Base-by-base conservation (phyloP, 2,329 filamentous ascomycete genomes). In the Fusarium cyanostomum region DNA sequence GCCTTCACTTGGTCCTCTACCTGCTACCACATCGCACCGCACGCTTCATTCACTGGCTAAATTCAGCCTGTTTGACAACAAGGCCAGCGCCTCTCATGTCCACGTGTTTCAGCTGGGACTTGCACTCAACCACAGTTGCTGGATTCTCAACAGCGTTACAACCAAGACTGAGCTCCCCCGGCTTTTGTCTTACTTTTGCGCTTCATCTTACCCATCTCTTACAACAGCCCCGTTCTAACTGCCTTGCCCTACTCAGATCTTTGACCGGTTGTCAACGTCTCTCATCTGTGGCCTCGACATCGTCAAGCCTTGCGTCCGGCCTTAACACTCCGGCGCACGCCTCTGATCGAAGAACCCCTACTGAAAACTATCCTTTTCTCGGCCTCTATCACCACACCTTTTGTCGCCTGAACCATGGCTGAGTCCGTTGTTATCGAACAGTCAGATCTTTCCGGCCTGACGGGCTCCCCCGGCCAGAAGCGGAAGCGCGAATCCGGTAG, bases 401-500 rank as follows among this genome's bases (percentile, higher is more conserved):
- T 15, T 51, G 24, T 38, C 56, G n/a, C 59, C 48, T 52, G 48
- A 57, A 59, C 67, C 46, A 85, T 85, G 83, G 78, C 82, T 57
- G 81, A 85, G 37, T 69, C 79, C 30, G 74, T 81, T 24, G 71
- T 78, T 30, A 52, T 77, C 26, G 82, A 85, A 45, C 82, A 84
- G 51, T 75, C 80, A 49, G 82, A 84, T 55, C 77, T 83, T 51
- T 76, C 78, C 39, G 73, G 75, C 66, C 59, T 78, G 69, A 64
- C 75, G 51, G 70, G 75, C 65, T 78, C 80, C 52, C 82, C 83
- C 10, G 75, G 76, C 13, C 80, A 82, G 70, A 87, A 87, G 76
- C 78, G 84, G 58, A 87, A 87, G 77, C 83, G 84, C 50, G 78
- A 80, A 53, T 74, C 75, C 18, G 82, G 82, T 52, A 85, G 81